These are phyloP conservation scores for Taphrina pruni DNA, from an alignment of 1,139 yeast species.

Conservation along the genomic window DNA sequence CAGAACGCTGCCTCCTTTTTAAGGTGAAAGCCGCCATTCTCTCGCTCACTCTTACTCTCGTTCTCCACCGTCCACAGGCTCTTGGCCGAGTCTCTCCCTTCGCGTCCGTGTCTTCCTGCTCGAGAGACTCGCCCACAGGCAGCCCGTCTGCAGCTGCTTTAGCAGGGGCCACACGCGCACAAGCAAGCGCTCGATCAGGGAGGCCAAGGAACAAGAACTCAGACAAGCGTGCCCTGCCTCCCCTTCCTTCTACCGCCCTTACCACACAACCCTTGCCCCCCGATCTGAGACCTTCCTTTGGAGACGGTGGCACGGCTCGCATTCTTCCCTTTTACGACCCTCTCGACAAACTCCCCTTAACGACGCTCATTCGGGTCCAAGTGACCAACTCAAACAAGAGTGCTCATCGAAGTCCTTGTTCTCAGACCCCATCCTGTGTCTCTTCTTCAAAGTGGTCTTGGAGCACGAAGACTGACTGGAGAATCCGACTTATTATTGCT, in stretches of 20 bases:
- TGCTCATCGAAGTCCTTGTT: too few species aligned
- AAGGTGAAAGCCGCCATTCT: not conserved
- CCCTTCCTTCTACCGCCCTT: not conserved
- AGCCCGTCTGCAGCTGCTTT: too few species aligned
- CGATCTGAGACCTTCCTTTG: conserved; percentile 3
- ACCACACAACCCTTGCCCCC: not conserved
- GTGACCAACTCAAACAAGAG: too few species aligned
- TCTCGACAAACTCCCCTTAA: not conserved
- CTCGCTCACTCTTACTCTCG: not conserved
- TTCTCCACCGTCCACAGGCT: too few species aligned
- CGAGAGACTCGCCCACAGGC: too few species aligned
- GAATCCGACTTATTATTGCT: not conserved
- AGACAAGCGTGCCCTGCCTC: not conserved
- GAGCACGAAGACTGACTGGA: not conserved
- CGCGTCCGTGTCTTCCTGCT: too few species aligned
- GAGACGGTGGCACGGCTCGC: conserved; percentile 5
- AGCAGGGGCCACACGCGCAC: too few species aligned
- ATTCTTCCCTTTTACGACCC: not conserved
- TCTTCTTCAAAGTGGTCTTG: too few species aligned
- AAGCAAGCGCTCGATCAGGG: too few species aligned
- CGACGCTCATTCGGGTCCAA: not conserved
- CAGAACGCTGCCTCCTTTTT: conserved; percentile 19
- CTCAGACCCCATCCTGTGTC: not conserved
- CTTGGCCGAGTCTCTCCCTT: too few species aligned
- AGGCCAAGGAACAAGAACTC: too few species aligned